Conservation (phyloP, 352 stramenopile genomes). For the Saprolegnia parasitica region DNA sequence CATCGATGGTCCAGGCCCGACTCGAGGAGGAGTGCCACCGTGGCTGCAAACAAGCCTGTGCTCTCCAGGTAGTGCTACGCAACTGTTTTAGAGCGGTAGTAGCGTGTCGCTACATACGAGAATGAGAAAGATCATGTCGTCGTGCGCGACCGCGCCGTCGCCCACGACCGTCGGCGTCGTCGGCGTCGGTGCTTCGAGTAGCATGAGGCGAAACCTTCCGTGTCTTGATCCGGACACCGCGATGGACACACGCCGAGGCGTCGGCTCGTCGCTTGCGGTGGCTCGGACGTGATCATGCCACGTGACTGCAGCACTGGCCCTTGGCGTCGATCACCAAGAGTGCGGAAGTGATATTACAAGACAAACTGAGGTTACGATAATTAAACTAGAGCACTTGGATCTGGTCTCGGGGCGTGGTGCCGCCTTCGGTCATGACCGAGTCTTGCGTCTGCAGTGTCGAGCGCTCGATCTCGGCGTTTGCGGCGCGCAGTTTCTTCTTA, state of each 20-base stretch:
- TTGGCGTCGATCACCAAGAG: too few species aligned
- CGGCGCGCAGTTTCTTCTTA: background rate
- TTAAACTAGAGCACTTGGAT: slow-evolving; percentile 26
- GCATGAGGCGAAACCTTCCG: background rate
- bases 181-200: background rate
- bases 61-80: slow-evolving; percentile 39
- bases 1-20: slow-evolving; percentile 51
- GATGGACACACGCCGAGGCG: too few species aligned
- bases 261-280: too few species aligned
- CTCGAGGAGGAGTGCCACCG: slow-evolving; percentile 48
- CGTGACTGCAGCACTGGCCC: too few species aligned
- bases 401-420: slow-evolving; percentile 18
- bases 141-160: background rate
- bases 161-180: background rate
- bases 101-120: slow-evolving; percentile 1
- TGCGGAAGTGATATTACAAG: too few species aligned
- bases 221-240: too few species aligned
- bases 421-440: background rate
- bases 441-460: slow-evolving; percentile 6
- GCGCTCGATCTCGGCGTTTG: background rate
- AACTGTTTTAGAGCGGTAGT: background rate
- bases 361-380: background rate
- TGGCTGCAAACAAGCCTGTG: slow-evolving; percentile 38
- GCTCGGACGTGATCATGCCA: too few species aligned
- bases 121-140: slow-evolving; percentile 24